Base-by-base conservation (phyloP, 2,329 filamentous ascomycete genomes). In the Diplocarpon rosae region DNA sequence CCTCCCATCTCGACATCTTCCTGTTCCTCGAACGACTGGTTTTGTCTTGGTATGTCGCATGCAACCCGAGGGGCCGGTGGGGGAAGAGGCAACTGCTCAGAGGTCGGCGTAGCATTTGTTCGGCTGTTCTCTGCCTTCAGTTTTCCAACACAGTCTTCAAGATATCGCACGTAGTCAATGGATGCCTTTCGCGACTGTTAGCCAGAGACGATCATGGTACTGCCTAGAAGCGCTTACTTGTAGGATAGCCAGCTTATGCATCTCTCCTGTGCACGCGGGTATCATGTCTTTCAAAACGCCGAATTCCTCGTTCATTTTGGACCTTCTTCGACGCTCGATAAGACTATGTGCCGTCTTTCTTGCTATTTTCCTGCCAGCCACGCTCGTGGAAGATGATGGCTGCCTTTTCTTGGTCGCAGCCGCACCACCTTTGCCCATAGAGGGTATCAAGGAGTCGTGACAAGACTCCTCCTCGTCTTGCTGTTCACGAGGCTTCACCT, bases 291-390 rank as follows among this genome's bases (percentile, higher is more conserved):
- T 96, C 53, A 96, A 68, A 13, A 93, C 83, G 1, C 80, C 84
- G 67, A 96, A 96, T 66, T 96, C 92, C 63, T 96, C 90, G 56
- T 98, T 96, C 90, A 96, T 98, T 70, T 96, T 98, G 11, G 86
- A 94, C 50, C 92, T 73, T 56, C 92, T 71, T 46, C 90, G 71
- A 37, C 92, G 73, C 67, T 98, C 92, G 56, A 96, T 98, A 53
- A 96, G 67, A 59, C 88, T 95, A 61, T 98, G 92, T 10, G 92
- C 92, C 1, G 90, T 96, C 68, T 95, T 96, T 53, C 92, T 76
- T 5, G 92, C 89, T 54, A 92, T 93, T 69, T 95, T 96, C 45
- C 88, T 76, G n/a, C 88, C 88, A 0, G 89, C 88, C 1, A 85
- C 85, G 55, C 84, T 94, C 5, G 81, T 83, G 1, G 78, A 75